phyloP scores from a whole-genome alignment of 768 basidiomycete species.

The Tylopilus cervinicoccineus region DNA sequence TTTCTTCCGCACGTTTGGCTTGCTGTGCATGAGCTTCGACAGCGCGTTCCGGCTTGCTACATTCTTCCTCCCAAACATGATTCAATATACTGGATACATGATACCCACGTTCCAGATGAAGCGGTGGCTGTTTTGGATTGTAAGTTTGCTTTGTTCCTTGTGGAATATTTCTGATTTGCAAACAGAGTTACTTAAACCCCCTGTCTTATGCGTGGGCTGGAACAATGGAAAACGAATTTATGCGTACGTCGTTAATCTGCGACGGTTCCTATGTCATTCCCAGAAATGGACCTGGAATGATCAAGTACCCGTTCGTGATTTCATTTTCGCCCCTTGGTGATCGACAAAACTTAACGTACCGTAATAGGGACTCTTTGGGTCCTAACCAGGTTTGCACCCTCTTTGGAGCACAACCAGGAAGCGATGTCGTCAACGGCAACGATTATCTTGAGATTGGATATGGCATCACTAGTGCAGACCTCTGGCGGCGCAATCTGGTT shows the following conservation, averaged over 20 bases:
- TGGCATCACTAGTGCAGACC: constrained; percentile 42
- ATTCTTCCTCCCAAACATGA: constrained; percentile 74
- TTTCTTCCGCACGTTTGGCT: constrained; percentile 76
- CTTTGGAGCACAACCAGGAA: constrained; percentile 59
- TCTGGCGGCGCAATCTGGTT: constrained; percentile 68
- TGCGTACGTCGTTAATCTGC: constrained; percentile 57
- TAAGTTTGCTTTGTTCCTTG: constrained; percentile 30
- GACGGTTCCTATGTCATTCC: constrained; percentile 65
- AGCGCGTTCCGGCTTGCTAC: constrained; percentile 50
- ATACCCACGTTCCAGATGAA: constrained; percentile 70
- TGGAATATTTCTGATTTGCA: constrained; percentile 7
- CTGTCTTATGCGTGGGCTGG: constrained; percentile 73
- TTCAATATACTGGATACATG: constrained; percentile 68
- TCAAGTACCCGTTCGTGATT: constrained; percentile 58
- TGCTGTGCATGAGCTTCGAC: constrained; percentile 52
- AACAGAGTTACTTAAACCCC: constrained; percentile 72
- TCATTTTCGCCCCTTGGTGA: neutral
- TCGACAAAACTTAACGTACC: constrained; percentile 10
- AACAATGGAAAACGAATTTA: constrained; percentile 85
- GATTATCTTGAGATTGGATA: constrained; percentile 60
- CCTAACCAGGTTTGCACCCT: constrained; percentile 78
- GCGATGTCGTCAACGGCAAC: constrained; percentile 49
- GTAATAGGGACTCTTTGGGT: constrained; percentile 44
- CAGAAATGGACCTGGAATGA: constrained; percentile 51
- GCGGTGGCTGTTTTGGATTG: constrained; percentile 84